Conservation (phyloP, 2,329 filamentous ascomycete species). For the Fusarium luffae region DNA sequence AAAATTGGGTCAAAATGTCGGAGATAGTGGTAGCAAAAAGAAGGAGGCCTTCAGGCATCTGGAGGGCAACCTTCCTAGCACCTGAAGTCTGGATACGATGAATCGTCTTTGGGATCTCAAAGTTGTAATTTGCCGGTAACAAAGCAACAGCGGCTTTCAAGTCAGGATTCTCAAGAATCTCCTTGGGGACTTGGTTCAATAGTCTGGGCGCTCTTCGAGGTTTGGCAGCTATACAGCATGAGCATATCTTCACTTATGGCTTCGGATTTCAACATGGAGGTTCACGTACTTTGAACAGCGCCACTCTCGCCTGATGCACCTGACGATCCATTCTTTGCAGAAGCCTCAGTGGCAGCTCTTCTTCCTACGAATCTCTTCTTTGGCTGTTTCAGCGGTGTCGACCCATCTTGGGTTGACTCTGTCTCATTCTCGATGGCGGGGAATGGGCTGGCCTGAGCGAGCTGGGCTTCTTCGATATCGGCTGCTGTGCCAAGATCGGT, state of each 20-base stretch:
- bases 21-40: constrained; percentile 98
- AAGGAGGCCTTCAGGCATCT: constrained; percentile 95
- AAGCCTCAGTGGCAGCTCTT: constrained; percentile 74
- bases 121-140: constrained; percentile 95
- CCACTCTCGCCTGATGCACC: constrained; percentile 44
- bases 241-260: constrained; percentile 21
- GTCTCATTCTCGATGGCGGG: constrained; percentile 29
- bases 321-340: constrained; percentile 56
- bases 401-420: constrained; percentile 50
- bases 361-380: constrained; percentile 93
- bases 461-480: constrained; percentile 67
- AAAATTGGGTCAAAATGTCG: constrained; percentile 95
- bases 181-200: constrained; percentile 89
- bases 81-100: constrained; percentile 86
- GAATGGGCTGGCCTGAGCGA: constrained; percentile 48
- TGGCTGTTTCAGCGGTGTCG: constrained; percentile 72
- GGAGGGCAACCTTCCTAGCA: constrained; percentile 88
- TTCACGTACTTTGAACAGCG: constrained; percentile 62
- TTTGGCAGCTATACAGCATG: constrained; percentile 67
- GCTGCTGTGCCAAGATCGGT: constrained; percentile 77
- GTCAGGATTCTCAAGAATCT: constrained; percentile 85
- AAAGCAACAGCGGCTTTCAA: constrained; percentile 89
- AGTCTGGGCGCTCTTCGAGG: constrained; percentile 79
- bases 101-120: constrained; percentile 98
- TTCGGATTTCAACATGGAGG: constrained; percentile 1